phyloP scores from a whole-genome alignment of 2,329 filamentous ascomycete genomes.

The Aspergillus pseudonomiae region DNA sequence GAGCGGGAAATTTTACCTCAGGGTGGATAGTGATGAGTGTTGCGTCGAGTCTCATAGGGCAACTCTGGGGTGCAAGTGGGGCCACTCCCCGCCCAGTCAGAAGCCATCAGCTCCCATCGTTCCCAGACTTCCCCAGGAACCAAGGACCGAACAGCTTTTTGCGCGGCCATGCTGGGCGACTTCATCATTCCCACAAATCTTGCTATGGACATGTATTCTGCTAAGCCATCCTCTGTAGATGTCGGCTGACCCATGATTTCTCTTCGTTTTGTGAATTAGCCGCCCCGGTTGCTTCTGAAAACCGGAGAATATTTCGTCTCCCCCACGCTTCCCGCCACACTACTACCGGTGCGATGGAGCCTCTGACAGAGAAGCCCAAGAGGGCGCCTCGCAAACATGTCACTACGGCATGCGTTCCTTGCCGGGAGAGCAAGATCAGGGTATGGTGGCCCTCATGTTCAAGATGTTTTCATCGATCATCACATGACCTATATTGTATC shows the following conservation, averaged over 20 bases:
- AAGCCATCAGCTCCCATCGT: not conserved
- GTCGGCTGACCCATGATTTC: slow-evolving; percentile 13
- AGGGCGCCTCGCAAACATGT: slow-evolving; percentile 45
- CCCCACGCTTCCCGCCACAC: slow-evolving; percentile 6
- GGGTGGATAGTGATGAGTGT: slow-evolving; percentile 1
- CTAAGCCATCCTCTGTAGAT: slow-evolving; percentile 7
- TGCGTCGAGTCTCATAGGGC: slow-evolving; percentile 5
- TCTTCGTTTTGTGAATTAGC: not conserved
- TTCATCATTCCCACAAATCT: not conserved
- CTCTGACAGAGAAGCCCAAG: slow-evolving; percentile 31
- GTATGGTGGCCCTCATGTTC: slow-evolving; percentile 27
- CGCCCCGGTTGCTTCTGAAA: not conserved
- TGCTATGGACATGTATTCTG: slow-evolving; percentile 8
- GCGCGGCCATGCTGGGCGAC: slow-evolving; percentile 3
- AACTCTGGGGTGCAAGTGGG: not conserved
- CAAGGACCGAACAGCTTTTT: not conserved
- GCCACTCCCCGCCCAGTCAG: slow-evolving; percentile 1
- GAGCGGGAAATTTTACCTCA: slow-evolving; percentile 2
- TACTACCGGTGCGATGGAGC: slow-evolving; percentile 24
- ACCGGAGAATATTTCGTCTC: not conserved
- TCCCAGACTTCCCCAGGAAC: slow-evolving; percentile 4
- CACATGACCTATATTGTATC: slow-evolving; percentile 4
- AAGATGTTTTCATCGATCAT: not conserved
- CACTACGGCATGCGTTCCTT: slow-evolving; percentile 49
- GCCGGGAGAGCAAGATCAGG: slow-evolving; percentile 50